Evolutionary conservation across 2,329 filamentous ascomycete species (phyloP).

Genomic region (Berkeleyomyces rouxiae): DNA sequence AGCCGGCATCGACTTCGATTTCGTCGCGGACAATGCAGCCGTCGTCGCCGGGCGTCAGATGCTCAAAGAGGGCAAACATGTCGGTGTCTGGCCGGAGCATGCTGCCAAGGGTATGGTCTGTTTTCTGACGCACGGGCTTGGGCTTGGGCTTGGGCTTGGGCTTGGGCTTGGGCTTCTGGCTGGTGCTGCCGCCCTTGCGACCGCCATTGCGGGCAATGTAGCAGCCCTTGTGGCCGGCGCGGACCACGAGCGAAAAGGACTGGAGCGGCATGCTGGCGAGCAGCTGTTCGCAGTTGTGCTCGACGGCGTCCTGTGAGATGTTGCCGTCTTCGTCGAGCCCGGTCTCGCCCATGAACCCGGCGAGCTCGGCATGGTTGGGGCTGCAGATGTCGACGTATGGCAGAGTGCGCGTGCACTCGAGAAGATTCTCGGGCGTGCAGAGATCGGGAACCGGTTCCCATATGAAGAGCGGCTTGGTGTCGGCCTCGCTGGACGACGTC

Average conservation of each 20-base stretch:
- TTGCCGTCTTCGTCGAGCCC: conserved; percentile 38
- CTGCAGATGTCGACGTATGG: conserved; percentile 46
- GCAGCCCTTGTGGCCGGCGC: conserved; percentile 57
- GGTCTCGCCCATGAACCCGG: conserved; percentile 56
- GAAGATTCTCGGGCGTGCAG: conserved; percentile 53
- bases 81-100: conserved; percentile 43
- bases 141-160: conserved; percentile 13
- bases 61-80: conserved; percentile 45
- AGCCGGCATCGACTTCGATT: conserved; percentile 44
- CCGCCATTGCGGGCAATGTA: conserved; percentile 44
- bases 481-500: conserved; percentile 20
- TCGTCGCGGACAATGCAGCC: conserved; percentile 39
- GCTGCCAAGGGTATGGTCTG: conserved; percentile 19
- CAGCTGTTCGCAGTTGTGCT: conserved; percentile 45
- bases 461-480: conserved; percentile 54
- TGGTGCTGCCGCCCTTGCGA: conserved; percentile 23
- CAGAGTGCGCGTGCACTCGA: conserved; percentile 47
- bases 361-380: conserved; percentile 84
- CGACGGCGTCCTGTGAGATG: conserved; percentile 35
- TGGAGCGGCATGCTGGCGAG: conserved; percentile 47
- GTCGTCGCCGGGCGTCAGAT: conserved; percentile 36
- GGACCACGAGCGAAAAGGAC: conserved; percentile 50
- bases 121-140: conserved; percentile 18
- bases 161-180: conserved; percentile 23
- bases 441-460: conserved; percentile 94